A percentile compares a stretch with the other conserved stretches of the same genome.
Conservation (phyloP, 1,139 yeast species). For the Nakaseomyces sp. region DNA sequence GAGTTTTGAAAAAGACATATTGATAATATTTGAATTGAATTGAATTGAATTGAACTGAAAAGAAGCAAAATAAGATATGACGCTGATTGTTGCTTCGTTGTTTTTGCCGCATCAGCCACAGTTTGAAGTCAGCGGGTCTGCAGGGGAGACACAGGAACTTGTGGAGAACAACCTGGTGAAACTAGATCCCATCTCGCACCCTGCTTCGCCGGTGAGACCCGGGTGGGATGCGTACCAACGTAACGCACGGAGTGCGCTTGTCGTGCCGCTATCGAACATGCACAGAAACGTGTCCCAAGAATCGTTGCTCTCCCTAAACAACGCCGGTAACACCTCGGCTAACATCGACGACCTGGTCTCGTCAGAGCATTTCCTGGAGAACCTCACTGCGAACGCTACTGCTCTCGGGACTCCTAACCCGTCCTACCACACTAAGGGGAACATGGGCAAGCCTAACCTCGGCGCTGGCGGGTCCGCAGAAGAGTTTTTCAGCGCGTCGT, state of each 20-base stretch:
- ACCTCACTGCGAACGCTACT: conserved; percentile 29
- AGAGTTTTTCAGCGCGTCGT: conserved; percentile 15
- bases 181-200: background rate
- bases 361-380: conserved; percentile 30
- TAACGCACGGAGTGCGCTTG: conserved; percentile 1
- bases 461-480: conserved; percentile 18
- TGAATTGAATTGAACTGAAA: too few species aligned
- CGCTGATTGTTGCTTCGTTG: conserved; percentile 29
- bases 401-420: conserved; percentile 15
- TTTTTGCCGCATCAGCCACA: conserved; percentile 32
- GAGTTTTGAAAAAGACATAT: too few species aligned
- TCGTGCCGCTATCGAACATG: background rate
- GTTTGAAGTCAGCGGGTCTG: conserved; percentile 25
- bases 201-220: background rate
- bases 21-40: too few species aligned
- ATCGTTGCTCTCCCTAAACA: conserved; percentile 8
- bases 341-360: conserved; percentile 15
- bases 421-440: conserved; percentile 2
- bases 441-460: conserved; percentile 2
- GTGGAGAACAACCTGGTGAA: conserved; percentile 18
- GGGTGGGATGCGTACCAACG: background rate
- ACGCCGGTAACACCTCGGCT: conserved; percentile 6
- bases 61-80: conserved; percentile 16
- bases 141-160: conserved; percentile 18
- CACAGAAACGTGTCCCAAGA: conserved; percentile 9